Evolutionary conservation across 2,329 filamentous ascomycete genomes (phyloP).

Genomic region (Microsporum canis): DNA sequence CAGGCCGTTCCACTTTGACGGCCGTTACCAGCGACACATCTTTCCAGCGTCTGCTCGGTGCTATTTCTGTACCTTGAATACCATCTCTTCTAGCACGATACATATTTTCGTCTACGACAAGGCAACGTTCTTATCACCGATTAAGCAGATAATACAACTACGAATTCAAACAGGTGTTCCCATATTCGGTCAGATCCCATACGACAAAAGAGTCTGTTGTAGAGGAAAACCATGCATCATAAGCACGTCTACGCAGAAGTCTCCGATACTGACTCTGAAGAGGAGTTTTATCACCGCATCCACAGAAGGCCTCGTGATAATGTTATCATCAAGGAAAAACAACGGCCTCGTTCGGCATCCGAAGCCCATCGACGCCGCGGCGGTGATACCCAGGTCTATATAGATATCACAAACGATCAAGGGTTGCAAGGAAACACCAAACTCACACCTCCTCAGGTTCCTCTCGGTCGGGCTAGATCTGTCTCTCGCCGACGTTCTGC

Average conservation of each 20-base stretch:
- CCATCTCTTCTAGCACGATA: too few relatives aligned
- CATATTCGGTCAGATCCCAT: too few relatives aligned
- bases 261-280: constrained; percentile 5
- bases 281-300: constrained; percentile 3
- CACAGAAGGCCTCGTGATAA: constrained; percentile 18
- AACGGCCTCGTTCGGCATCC: constrained; percentile 26
- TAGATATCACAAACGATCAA: constrained; percentile 27
- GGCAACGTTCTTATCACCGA: too few relatives aligned
- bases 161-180: too few relatives aligned
- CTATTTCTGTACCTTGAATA: too few relatives aligned
- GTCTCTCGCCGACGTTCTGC: not conserved
- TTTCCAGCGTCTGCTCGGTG: not conserved
- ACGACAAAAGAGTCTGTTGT: too few relatives aligned
- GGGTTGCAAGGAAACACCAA: not conserved
- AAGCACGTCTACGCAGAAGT: not conserved
- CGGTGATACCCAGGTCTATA: constrained; percentile 20
- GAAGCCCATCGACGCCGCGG: constrained; percentile 17
- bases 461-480: constrained; percentile 4
- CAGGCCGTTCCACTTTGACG: not conserved
- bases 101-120: too few relatives aligned
- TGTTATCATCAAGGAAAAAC: constrained; percentile 15
- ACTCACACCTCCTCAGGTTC: not conserved
- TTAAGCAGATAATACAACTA: too few relatives aligned
- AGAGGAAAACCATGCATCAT: not conserved
- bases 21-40: not conserved